Evolutionary conservation across 2,329 filamentous ascomycete genomes (phyloP), one percentile per base, ranked within the genome.

Genomic region (Huntiella savannae): DNA sequence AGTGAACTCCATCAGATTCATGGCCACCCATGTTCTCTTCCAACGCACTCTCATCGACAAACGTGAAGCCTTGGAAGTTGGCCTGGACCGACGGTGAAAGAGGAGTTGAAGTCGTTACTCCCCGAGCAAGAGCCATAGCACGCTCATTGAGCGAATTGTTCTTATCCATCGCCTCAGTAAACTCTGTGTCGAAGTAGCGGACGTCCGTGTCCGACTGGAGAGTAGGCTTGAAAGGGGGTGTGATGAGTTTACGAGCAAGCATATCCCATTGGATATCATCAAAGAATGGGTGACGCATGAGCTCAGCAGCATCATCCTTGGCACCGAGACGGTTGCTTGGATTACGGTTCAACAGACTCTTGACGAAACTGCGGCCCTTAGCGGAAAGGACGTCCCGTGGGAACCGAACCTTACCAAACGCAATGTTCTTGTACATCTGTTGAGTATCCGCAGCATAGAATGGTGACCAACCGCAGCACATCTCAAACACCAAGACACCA

Each of bases 381-480:
- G 86, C 81, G 51, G 86, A 95, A 32, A 98, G 68, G 1, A 91
- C 93, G 61, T 98, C 91, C 53, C 87, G 76, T 5, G 91, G 91
- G 61, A 98, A 98, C 51, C 91, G 75, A 49, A 98, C 91, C 60
- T 98, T 98, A 59, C 91, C 91, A 58, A 98, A 98, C 0, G 91
- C 91, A 59, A 98, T 98, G 66, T 98, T 98, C 70, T 98, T 98
- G 69, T 98, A 98, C 91, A 98, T 98, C 62, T 98, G 91, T 63
- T 98, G 91, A 0, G 91, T 98, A 58, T 98, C 91, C 58, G 98
- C 91, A 48, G 91, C 91, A 56, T 96, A 98, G 64, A 98, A 98
- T 0, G 91, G 91, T 56, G 86, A 95, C 91, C 91, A 98, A 33
- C 91, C 91, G 56, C 91, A 98, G 67, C 91, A 98, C 91, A 98